Evolutionary conservation across 1,139 yeast genomes (phyloP).

Genomic region (Arxiozyma bovina): DNA sequence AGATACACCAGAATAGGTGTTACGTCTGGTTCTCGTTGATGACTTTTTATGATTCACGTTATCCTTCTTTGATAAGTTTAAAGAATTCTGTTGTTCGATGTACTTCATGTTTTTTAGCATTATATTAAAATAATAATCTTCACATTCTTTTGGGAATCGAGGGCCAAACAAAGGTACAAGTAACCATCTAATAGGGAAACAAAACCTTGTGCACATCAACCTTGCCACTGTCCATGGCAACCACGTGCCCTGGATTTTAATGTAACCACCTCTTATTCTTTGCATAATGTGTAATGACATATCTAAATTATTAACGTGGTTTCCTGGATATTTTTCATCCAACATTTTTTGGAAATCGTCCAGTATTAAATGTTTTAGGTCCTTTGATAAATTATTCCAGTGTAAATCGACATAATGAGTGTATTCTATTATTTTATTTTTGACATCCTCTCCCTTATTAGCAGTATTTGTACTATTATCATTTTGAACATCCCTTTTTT

Average conservation of each 20-base stretch:
- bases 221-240: conserved; percentile 64
- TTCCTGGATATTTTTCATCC: conserved; percentile 33
- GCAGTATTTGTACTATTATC: background rate
- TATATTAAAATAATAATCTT: conserved; percentile 4
- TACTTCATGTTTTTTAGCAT: background rate
- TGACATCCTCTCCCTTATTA: background rate
- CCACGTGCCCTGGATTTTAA: conserved; percentile 96
- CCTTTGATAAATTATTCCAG: conserved; percentile 24
- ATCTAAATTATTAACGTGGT: conserved; percentile 15
- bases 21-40: background rate
- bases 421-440: background rate
- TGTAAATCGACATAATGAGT: conserved; percentile 25
- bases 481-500: background rate
- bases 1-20: background rate
- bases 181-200: conserved; percentile 68
- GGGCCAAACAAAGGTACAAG: conserved; percentile 75
- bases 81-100: background rate
- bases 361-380: conserved; percentile 43
- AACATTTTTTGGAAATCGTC: conserved; percentile 43
- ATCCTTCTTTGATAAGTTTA: background rate
- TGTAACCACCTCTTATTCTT: conserved; percentile 82
- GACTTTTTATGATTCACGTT: background rate
- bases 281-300: conserved; percentile 39
- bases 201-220: conserved; percentile 62
- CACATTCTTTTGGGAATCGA: conserved; percentile 61